Base-by-base conservation (phyloP, 2,329 filamentous ascomycete genomes). In the Apiospora marii region DNA sequence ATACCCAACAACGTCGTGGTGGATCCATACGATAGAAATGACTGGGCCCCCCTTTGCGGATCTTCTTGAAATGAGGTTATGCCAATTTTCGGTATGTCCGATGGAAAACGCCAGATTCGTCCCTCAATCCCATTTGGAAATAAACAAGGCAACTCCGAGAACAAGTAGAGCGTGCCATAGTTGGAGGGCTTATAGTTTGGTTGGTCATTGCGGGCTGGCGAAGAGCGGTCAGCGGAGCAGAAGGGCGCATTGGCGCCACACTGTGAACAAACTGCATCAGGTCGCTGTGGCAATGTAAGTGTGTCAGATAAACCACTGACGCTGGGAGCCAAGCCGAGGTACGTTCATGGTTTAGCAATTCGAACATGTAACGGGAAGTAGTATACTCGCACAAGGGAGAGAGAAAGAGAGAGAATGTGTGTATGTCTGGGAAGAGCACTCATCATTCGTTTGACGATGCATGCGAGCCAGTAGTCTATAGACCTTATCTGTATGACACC, bases 1-100 rank as follows among this genome's bases (percentile, higher is more conserved):
- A 19, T 58, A 58, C 51, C 51, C 51, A 58, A 58, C 27, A 58
- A 58, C 27, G 7, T 58, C 51, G 51, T 19, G 24, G 51, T 58
- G 51, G 51, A 27, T 58, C 37, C 37, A 58, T 58, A 22, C 1
- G 49, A 19, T 34, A 19, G 24, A 34, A 34, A 58, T 58, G 51
- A 10, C 14, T 30, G 27, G 51, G n/a, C 12, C 51, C 51, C 51
- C 51, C 14, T 58, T 58, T 34, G 51, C 51, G 51, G 51, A 58
- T 58, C 51, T 58, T 58, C 6, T 10, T 34, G 51, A 58, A 58
- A 58, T 58, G 51, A 58, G 27, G 6, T 58, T 27, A 58, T 58
- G 51, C 51, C 5, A 16, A 8, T 34, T 34, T 22, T 58, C 51
- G 51, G 51, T 34, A 58, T 58, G 14, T 34, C 51, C 51, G 51